A percentile compares a stretch with the other conserved stretches of the same genome.
These are phyloP conservation scores for Suillus spraguei DNA, from an alignment of 768 basidiomycete genomes.

Conservation along the genomic window DNA sequence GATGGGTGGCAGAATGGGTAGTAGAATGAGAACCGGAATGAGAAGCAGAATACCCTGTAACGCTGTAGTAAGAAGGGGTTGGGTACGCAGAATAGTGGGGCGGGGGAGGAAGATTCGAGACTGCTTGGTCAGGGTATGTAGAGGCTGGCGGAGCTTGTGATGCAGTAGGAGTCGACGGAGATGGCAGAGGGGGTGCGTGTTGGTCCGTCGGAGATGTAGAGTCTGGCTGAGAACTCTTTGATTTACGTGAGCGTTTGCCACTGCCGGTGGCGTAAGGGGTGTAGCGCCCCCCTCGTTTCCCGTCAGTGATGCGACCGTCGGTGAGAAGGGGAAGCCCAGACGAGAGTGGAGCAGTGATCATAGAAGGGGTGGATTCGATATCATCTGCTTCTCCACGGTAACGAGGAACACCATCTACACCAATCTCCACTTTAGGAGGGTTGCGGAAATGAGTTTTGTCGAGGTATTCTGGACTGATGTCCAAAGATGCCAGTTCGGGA, in stretches of 20 bases:
- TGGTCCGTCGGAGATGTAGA: constrained; percentile 34
- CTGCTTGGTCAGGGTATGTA: constrained; percentile 32
- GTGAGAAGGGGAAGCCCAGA: constrained; percentile 52
- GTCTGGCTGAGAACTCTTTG: constrained; percentile 29
- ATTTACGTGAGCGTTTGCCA: constrained; percentile 42
- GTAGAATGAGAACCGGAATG: neutral
- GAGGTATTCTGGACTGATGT: constrained; percentile 86
- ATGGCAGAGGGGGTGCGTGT: constrained; percentile 25
- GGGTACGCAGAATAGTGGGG: constrained; percentile 37
- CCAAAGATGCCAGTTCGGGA: constrained; percentile 83
- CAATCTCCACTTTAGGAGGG: constrained; percentile 86
- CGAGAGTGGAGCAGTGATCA: constrained; percentile 45
- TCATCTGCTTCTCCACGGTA: constrained; percentile 88
- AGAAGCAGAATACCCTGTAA: constrained; percentile 25
- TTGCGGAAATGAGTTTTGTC: constrained; percentile 91
- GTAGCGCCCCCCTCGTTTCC: constrained; percentile 45
- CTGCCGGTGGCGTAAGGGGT: constrained; percentile 41
- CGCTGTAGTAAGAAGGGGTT: constrained; percentile 34
- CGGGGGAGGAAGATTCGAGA: constrained; percentile 26
- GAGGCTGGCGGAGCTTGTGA: constrained; percentile 28
- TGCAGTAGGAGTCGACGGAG: constrained; percentile 34
- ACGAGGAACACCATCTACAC: constrained; percentile 76
- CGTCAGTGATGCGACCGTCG: constrained; percentile 45
- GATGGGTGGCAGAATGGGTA: constrained; percentile 15
- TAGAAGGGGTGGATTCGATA: constrained; percentile 45